Evolutionary conservation across 805 yeast species (phyloP).

Genomic region (Ogataea trehaloabstinens): DNA sequence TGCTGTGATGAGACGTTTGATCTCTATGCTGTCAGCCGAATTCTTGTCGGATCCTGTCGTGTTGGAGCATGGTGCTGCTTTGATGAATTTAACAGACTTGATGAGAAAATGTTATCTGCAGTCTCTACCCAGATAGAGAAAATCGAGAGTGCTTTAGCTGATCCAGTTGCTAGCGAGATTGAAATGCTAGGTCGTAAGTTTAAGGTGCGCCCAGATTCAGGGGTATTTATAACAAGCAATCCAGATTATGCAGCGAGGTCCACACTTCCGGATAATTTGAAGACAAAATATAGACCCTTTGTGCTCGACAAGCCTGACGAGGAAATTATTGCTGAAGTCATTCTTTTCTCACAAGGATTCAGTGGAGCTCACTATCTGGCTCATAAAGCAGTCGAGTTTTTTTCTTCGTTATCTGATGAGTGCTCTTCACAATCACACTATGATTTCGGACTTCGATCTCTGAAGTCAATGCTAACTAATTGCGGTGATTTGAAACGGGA

Average conservation of each 20-base stretch:
- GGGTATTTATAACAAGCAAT: conserved; percentile 87
- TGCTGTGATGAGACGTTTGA: conserved; percentile 92
- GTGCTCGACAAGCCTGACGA: conserved; percentile 74
- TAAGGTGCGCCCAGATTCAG: conserved; percentile 48
- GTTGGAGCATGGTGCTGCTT: conserved; percentile 95
- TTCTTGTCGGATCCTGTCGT: conserved; percentile 73
- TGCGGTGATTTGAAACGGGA: conserved; percentile 46
- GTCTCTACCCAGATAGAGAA: conserved; percentile 76
- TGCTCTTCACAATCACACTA: conserved; percentile 68
- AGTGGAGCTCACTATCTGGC: conserved; percentile 44
- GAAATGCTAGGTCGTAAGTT: conserved; percentile 43
- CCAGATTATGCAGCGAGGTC: conserved; percentile 86
- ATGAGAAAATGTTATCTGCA: conserved; percentile 71
- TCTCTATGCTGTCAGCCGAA: conserved; percentile 71
- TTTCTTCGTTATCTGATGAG: conserved; percentile 38
- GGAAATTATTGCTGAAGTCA: conserved; percentile 62
- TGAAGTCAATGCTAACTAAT: conserved; percentile 62
- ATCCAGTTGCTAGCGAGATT: conserved; percentile 23
- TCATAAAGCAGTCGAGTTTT: conserved; percentile 50
- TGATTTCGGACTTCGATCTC: conserved; percentile 85
- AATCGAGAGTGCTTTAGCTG: conserved; percentile 55
- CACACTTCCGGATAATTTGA: conserved; percentile 79
- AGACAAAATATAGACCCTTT: conserved; percentile 71
- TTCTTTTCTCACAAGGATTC: conserved; percentile 76
- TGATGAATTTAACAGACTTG: conserved; percentile 88